Evolutionary conservation across 2,329 filamentous ascomycete species (phyloP), one percentile per base, ranked within the genome.

Genomic region (Aspergillus eucalypticola): DNA sequence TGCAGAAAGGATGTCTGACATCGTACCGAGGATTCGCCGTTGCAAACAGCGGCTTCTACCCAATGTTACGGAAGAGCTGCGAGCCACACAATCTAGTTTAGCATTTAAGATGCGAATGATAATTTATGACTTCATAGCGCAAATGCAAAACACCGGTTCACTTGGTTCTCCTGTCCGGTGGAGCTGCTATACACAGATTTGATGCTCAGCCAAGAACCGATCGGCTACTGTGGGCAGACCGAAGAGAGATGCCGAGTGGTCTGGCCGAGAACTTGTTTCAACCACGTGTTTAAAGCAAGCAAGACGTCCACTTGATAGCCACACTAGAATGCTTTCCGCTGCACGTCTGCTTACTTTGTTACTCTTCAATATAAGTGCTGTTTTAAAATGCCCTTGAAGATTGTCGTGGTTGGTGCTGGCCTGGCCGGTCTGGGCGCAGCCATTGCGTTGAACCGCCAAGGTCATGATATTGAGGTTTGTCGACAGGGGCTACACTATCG

Each of bases 381-480:
- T 10, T 23, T 3, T 2, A 54, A 21, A 15, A 63, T 60, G 58
- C 59, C 59, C 0, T 17, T 63, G 3, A 57, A 59, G 10, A 52
- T 63, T 2, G 25, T 63, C 15, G 27, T 63, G n/a, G 52, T 61
- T 21, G 59, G 61, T 5, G 61, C 56, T 15, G 61, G 59, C 27
- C 48, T 63, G 2, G 59, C 38, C 2, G 61, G 61, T 8, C 53
- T 63, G 3, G 56, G 52, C 11, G 61, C 61, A 11, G 59, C 56
- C 15, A 57, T 61, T 46, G 56, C 61, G 1, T 49, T 59, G 17
- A 56, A 39, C 21, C 52, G 49, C 2, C 46, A 48, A 17, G 61
- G 61, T 13, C 70, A 72, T 53, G 58, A 70, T 42, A 64, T 71
- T 13, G 65, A 70, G 60, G 69, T 73, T 15, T 41, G 21, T 21